Percentiles rank a stretch among this genome's conserved stretches.
phyloP scores from a whole-genome alignment of 441 rosid genomes.

The Erysimum cheiri region DNA sequence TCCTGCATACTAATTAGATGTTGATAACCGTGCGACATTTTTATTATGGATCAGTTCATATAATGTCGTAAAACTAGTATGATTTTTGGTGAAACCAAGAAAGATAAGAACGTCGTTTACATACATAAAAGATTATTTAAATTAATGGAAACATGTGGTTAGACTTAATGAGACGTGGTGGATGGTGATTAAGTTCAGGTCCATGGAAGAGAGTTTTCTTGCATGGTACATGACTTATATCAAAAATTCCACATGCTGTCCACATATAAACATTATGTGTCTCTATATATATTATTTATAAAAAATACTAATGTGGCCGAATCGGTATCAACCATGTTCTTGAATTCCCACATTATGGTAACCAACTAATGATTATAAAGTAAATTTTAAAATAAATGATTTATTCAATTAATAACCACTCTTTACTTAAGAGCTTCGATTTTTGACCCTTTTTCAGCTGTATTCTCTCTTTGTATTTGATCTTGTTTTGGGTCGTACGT shows the following conservation, averaged over 20 bases:
- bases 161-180: constrained; percentile 41
- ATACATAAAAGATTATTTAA: background rate
- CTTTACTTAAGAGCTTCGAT: background rate
- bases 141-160: constrained; percentile 38
- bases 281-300: background rate
- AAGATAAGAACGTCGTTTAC: constrained; percentile 34
- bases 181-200: constrained; percentile 37
- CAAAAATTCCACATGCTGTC: constrained; percentile 31
- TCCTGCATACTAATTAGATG: background rate
- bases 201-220: constrained; percentile 39
- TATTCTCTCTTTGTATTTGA: background rate
- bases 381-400: background rate
- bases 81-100: constrained; percentile 4
- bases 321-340: constrained; percentile 37
- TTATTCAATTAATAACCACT: constrained; percentile 1
- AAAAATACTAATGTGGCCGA: constrained; percentile 14
- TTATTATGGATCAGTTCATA: constrained; percentile 5
- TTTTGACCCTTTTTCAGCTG: constrained; percentile 10
- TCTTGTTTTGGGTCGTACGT: background rate
- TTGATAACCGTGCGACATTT: background rate
- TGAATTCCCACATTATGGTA: constrained; percentile 36
- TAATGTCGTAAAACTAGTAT: constrained; percentile 15
- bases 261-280: constrained; percentile 7
- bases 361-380: constrained; percentile 27
- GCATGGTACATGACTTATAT: constrained; percentile 40